Evolutionary conservation across 495 filamentous ascomycete species (phyloP).

Genomic region (Aspergillus panamensis): DNA sequence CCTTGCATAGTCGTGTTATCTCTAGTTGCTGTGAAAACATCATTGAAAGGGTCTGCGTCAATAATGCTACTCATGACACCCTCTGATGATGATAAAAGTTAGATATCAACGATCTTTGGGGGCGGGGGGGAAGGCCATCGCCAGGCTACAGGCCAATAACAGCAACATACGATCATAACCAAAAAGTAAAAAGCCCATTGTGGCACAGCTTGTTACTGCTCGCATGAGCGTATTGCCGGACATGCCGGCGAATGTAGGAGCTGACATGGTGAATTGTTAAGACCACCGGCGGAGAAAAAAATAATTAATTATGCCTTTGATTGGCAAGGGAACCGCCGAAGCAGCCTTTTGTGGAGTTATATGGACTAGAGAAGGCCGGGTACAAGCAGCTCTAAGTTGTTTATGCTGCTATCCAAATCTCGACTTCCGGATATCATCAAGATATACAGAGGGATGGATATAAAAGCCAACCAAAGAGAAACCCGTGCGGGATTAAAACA

Average conservation of each 20-base stretch:
- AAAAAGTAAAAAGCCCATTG: background rate
- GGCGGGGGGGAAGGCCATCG: background rate
- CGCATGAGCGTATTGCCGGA: background rate
- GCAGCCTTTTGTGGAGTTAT: background rate
- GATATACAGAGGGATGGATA: background rate
- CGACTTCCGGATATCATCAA: background rate
- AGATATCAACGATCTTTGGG: background rate
- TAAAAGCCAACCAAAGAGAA: background rate
- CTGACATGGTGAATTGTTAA: background rate
- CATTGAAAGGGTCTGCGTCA: conserved; percentile 58
- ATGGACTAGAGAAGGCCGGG: background rate
- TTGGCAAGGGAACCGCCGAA: too few species aligned
- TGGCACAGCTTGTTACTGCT: background rate
- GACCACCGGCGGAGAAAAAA: background rate
- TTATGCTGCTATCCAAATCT: background rate
- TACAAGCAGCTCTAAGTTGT: background rate
- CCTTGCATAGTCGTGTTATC: conserved; percentile 69
- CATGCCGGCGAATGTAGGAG: background rate
- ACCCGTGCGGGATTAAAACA: background rate
- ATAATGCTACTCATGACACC: conserved; percentile 74
- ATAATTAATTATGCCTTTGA: background rate
- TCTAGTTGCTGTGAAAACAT: conserved; percentile 60
- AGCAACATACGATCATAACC: background rate
- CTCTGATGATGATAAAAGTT: conserved; percentile 21
- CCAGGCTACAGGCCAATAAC: background rate